A percentile compares a stretch with the other conserved stretches of the same genome.
Conservation (phyloP, 2,329 filamentous ascomycete species). For the Botrytis deweyae region DNA sequence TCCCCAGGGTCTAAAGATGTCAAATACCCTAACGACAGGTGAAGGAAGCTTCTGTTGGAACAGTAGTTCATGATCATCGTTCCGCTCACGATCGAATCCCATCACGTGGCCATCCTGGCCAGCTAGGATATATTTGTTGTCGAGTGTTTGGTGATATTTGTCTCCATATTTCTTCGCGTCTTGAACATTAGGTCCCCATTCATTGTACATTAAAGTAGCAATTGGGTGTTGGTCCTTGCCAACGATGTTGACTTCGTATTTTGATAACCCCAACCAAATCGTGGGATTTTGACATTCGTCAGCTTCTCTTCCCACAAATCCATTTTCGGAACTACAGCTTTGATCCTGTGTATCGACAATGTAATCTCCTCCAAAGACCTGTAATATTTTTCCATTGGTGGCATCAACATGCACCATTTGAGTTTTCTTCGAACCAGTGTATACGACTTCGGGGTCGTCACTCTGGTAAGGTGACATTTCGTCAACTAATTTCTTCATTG, state of each 20-base stretch:
- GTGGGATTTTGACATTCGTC: conserved; percentile 80
- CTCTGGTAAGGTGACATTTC: conserved; percentile 75
- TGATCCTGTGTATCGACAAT: conserved; percentile 62
- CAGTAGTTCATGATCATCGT: conserved; percentile 42
- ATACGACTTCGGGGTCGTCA: conserved; percentile 75
- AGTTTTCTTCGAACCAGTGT: conserved; percentile 88
- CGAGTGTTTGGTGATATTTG: conserved; percentile 77
- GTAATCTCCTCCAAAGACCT: conserved; percentile 77
- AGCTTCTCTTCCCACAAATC: conserved; percentile 47
- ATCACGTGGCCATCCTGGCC: conserved; percentile 82
- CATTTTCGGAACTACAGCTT: conserved; percentile 70
- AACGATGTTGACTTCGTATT: conserved; percentile 87
- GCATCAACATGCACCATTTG: conserved; percentile 88
- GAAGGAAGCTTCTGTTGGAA: conserved; percentile 70
- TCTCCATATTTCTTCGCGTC: conserved; percentile 65
- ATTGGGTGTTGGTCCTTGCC: conserved; percentile 73
- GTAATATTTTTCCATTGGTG: conserved; percentile 75
- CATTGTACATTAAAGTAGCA: conserved; percentile 87
- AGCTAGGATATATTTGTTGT: conserved; percentile 86
- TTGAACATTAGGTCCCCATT: conserved; percentile 89
- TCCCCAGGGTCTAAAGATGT: conserved; percentile 74
- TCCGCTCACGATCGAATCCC: conserved; percentile 65
- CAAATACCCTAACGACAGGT: conserved; percentile 85
- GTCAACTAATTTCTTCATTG: conserved; percentile 86
- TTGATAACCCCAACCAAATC: conserved; percentile 78